Percentiles rank a stretch among this genome's conserved stretches.
Evolutionary conservation across 345 rosid genomes (phyloP).

Genomic region (Dipteronia sinensis): DNA sequence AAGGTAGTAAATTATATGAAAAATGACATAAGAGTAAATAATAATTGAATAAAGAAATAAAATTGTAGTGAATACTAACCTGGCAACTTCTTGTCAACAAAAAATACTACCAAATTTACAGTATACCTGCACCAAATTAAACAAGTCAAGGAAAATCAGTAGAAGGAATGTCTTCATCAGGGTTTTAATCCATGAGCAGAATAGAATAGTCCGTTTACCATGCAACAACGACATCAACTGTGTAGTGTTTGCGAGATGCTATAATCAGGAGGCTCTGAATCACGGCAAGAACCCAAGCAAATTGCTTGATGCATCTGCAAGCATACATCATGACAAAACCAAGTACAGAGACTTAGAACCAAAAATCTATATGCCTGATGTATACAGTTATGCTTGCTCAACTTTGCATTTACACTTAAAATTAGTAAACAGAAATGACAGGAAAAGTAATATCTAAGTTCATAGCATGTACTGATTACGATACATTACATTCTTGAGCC

Average conservation of each 20-base stretch:
- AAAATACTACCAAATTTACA: constrained; percentile 68
- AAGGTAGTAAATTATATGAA: neutral
- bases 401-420: neutral
- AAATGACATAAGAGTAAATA: neutral
- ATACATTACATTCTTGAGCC: constrained; percentile 59
- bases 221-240: constrained; percentile 82
- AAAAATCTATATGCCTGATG: neutral
- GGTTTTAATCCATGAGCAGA: neutral
- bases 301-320: constrained; percentile 66
- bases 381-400: neutral
- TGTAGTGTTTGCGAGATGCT: constrained; percentile 88
- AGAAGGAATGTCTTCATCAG: neutral
- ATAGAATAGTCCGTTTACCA: constrained; percentile 48
- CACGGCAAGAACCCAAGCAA: constrained; percentile 74
- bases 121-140: constrained; percentile 64
- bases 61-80: constrained; percentile 38
- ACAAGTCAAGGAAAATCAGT: neutral
- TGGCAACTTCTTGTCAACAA: constrained; percentile 68
- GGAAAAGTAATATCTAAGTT: neutral
- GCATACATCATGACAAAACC: constrained; percentile 1
- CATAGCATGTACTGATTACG: neutral
- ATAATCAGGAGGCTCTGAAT: constrained; percentile 77
- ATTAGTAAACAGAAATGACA: neutral
- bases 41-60: neutral
- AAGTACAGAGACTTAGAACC: neutral